Evolutionary conservation across 257 asterid genomes (phyloP), one percentile per base, ranked within the genome.

Genomic region (Solanum pimpinellifolium): DNA sequence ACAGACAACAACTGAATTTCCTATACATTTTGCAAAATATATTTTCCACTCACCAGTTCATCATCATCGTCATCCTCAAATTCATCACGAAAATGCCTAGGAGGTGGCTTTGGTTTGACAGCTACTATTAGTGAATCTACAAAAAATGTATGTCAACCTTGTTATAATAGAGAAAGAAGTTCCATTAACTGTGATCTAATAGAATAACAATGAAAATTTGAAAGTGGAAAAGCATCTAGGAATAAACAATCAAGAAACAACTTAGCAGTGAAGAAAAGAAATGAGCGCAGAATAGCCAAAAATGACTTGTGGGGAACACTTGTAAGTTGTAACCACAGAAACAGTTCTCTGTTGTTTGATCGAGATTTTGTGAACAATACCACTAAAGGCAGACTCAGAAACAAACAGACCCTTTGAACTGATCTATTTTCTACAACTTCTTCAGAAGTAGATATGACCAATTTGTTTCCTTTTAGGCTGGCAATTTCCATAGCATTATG

Each of bases 101-200:
- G 92, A 25, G 99, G 98, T 31, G 97, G 93, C 93, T 95, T 93
- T 35, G 99, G 99, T 89, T 94, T 96, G 78, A 88, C 88, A 86
- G 98, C 98, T 85, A 94, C 97, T 52, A 93, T 92, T 89, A 96
- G 87, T 69, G 98, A 93, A 89, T 92, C 99, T 96, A 87, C 42
- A 88, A 72, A 83, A 37, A 88, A 85, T 83, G 35, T 49, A 68
- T 78, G 70, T 84, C 68, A 47, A 27, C 68, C 85, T 80, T 16
- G 18, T 80, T 80, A 47, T 16, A 27, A 47, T 78, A 47, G 65
- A 77, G 23, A 25, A 44, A 78, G 41, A 78, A 27, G 25, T 15
- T 46, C 33, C 66, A 78, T 27, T 44, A 25, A 46, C 16, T 27
- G 16, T 27, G 66, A 78, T 27, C 25, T 44, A 44, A 31, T 9